Percentiles rank a stretch among this genome's conserved stretches.
These are phyloP conservation scores for Erythrophleum ivorense DNA, from an alignment of 331 rosid genomes.

Conservation along the genomic window DNA sequence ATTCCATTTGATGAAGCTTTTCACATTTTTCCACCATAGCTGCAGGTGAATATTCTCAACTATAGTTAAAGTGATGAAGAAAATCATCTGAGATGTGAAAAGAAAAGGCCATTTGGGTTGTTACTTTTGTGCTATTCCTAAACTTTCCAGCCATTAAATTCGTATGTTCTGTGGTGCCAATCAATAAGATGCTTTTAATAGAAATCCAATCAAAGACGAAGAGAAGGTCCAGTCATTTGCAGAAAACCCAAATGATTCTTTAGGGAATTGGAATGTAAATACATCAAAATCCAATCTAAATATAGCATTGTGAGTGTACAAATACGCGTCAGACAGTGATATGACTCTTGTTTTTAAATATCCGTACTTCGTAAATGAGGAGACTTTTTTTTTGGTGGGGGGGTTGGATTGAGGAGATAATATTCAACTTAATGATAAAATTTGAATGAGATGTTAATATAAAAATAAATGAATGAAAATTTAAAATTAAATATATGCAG, in stretches of 20 bases:
- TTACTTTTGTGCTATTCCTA: slow-evolving; percentile 42
- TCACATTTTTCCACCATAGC: slow-evolving; percentile 21
- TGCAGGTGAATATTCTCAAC: slow-evolving; percentile 46
- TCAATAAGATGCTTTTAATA: slow-evolving; percentile 23
- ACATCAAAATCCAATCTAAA: too few species aligned
- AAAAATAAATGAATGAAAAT: neutral
- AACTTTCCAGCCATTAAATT: slow-evolving; percentile 43
- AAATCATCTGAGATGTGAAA: neutral
- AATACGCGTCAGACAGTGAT: too few species aligned
- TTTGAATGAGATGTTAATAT: neutral
- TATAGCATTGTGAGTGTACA: too few species aligned
- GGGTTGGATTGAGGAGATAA: too few species aligned
- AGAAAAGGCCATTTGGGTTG: slow-evolving; percentile 16
- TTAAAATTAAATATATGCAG: neutral
- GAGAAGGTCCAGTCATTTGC: slow-evolving; percentile 13
- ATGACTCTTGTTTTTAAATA: too few species aligned
- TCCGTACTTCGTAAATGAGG: too few species aligned
- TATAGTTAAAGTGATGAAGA: neutral
- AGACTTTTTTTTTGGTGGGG: too few species aligned
- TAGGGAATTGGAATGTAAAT: neutral
- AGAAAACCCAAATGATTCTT: slow-evolving; percentile 10
- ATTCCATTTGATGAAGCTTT: slow-evolving; percentile 11
- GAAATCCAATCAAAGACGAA: slow-evolving; percentile 19
- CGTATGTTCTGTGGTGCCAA: neutral
- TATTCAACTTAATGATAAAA: too few species aligned